Conservation (phyloP, 148 eudicot species). For the Amaranthus cruentus region DNA sequence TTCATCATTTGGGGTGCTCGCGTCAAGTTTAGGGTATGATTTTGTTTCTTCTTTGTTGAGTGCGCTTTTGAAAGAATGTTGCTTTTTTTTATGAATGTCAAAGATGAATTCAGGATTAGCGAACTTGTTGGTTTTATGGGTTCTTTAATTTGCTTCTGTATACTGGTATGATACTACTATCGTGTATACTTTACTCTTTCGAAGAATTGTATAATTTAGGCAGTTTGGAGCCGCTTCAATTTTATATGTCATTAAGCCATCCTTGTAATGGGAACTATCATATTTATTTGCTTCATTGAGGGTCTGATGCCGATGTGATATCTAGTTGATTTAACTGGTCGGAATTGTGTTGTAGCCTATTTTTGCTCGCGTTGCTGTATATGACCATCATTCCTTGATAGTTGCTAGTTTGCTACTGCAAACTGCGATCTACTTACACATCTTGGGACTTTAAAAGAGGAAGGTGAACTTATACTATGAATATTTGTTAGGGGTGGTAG, state of each 20-base stretch:
- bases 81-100: not conserved
- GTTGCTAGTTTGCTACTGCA: not conserved
- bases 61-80: not conserved
- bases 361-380: not conserved
- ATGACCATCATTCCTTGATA: not conserved
- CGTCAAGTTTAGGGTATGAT: constrained; percentile 76
- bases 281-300: not conserved
- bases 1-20: constrained; percentile 91
- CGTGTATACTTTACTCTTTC: not conserved
- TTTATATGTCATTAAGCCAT: not conserved
- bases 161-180: not conserved
- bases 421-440: not conserved
- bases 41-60: not conserved
- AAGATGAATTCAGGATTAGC: not conserved
- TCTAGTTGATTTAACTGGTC: not conserved
- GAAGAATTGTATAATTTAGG: not conserved
- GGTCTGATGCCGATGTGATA: not conserved
- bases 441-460: no score
- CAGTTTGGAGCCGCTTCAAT: not conserved
- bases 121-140: not conserved
- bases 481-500: no score
- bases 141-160: not conserved
- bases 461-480: no score
- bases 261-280: not conserved
- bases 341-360: not conserved